Percentiles rank a stretch among this genome's conserved stretches.
Conservation (phyloP, 225 moss, liverwort and hornwort genomes). For the Anthoceros angustus region DNA sequence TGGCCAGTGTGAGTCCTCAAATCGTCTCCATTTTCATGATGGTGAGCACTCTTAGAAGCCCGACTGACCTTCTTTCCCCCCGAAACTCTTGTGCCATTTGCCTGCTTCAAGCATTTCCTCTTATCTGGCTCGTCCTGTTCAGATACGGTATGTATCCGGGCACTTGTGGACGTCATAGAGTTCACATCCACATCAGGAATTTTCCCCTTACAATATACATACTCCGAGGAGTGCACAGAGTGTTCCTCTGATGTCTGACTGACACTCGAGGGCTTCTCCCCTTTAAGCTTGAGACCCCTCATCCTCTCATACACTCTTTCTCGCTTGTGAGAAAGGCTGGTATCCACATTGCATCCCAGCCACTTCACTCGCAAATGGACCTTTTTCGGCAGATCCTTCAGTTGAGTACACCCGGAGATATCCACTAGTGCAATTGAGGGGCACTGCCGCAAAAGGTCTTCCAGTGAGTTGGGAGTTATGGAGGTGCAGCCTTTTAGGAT, state of each 20-base stretch:
- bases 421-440: slow-evolving; percentile 63
- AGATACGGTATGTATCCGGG: background rate
- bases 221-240: slow-evolving; percentile 55
- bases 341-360: slow-evolving; percentile 31
- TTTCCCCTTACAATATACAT: slow-evolving; percentile 51
- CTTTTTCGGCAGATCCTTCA: slow-evolving; percentile 34
- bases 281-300: slow-evolving; percentile 26
- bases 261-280: slow-evolving; percentile 19
- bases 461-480: slow-evolving; percentile 54
- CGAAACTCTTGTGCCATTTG: too few relatives aligned
- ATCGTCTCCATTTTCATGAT: too few relatives aligned
- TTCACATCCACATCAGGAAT: slow-evolving; percentile 31
- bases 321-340: slow-evolving; percentile 23
- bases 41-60: too few relatives aligned
- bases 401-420: slow-evolving; percentile 39
- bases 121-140: background rate
- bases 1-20: too few relatives aligned
- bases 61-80: too few relatives aligned
- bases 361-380: slow-evolving; percentile 54
- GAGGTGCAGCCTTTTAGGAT: slow-evolving; percentile 47
- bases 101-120: background rate
- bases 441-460: slow-evolving; percentile 48
- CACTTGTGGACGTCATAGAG: slow-evolving; percentile 5
- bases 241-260: slow-evolving; percentile 42
- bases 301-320: slow-evolving; percentile 23